Base-by-base conservation (phyloP, 495 filamentous ascomycete species). In the Trichoderma reesei region DNA sequence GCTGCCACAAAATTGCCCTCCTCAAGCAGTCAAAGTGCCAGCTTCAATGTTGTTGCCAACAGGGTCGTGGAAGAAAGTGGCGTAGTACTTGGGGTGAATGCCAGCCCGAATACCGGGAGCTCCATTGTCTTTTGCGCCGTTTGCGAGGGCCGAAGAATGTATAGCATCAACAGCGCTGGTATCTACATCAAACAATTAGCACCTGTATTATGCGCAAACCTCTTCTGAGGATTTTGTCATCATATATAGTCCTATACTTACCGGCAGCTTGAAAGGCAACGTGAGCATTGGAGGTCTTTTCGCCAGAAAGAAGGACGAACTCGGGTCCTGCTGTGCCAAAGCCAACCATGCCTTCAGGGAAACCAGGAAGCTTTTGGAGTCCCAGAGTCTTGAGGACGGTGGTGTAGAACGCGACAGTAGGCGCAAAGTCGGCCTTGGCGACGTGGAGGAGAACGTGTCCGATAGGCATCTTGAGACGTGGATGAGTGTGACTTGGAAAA, bases 21-120 rank as follows among this genome's bases (percentile, higher is more conserved):
- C 20, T 34, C 20, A 31, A 33, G 51, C 20, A 56, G 51, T 56
- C 9, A 56, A 16, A 34, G 51, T 34, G 51, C 51, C 70, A 59
- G 72, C 67, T 71, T 82, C 78, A 31, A 81, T 64, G 67, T 80
- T 80, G 63, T 80, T 80, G 5, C 79, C 79, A 46, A 76, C 60
- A 0, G 75, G 74, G 72, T 83, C 80, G 26, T 76, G 36, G 38
- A 82, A 31, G 42, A 48, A 63, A 48, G 61, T n/a, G 20, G 61
- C 61, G 61, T 63, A 63, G 61, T 63, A 63, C 51, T 56, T 31
- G 26, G 51, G 51, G 51, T 56, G 51, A 16, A 56, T 56, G 13
- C 31, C 31, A 34, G 51, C 31, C 34, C 51, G 51, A 11, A 56
- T 31, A 9, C 51, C 51, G 51, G 51, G 51, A 56, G 51, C 51